Evolutionary conservation across 495 filamentous ascomycete species (phyloP), one percentile per base, ranked within the genome.

Genomic region (Aspergillus diversus): DNA sequence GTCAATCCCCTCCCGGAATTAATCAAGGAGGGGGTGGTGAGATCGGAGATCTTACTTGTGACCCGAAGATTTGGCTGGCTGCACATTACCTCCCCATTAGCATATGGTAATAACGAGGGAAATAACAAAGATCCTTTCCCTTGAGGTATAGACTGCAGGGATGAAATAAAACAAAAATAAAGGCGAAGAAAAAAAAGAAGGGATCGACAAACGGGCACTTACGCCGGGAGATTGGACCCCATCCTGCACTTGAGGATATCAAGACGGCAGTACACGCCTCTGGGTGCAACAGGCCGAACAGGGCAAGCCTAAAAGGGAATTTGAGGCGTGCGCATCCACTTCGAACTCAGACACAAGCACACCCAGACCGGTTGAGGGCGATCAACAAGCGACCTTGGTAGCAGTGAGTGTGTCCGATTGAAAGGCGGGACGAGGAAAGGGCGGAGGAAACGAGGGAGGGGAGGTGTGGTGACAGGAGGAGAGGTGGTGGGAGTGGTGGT

Each of bases 211-310:
- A 32, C 51, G 43, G 55, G 39, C 55, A 66, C 84, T 75, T 78
- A 86, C 85, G 77, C 76, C 69, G 84, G 84, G 70, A 86, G 79
- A 81, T 86, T 86, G 71, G 81, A 85, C 66, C 83, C 81, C 82
- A 86, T 86, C 63, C 72, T 79, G 71, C 61, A 67, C 68, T 71
- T 69, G 53, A 51, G 21, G 43, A 61, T 66, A 62, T 72, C 58
- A 49, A 49, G 61, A 66, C 71, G 72, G 62, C 69, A 63, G 69
- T 63, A 72, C 69, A 72, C 66, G 67, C 65, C 68, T 66, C 43
- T 50, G 61, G 63, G 67, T 74, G 74, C 64, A 71, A 65, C 59
- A 72, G 71, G 73, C 77, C 74, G 74, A 81, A 77, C 69, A 74
- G 74, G 69, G 72, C 71, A 76, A 75, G 75, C 76, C 71, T 73